Conservation (phyloP, 148 eudicot genomes). For the Chenopodium formosanum region DNA sequence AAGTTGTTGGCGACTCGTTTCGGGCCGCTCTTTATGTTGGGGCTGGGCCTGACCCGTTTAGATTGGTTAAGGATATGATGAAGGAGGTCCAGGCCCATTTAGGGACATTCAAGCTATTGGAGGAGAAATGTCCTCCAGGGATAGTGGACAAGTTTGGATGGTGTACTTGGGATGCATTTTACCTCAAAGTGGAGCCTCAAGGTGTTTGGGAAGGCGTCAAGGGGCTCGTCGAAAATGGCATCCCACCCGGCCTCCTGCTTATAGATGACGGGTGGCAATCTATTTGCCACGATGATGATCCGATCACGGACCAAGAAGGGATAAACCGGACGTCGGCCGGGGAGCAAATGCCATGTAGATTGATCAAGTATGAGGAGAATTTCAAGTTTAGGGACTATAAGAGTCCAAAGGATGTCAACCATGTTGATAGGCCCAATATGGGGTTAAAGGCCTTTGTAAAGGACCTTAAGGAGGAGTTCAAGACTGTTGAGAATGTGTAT, state of each 20-base stretch:
- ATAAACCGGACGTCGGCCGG: constrained; percentile 84
- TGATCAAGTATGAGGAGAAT: constrained; percentile 68
- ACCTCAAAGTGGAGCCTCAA: constrained; percentile 69
- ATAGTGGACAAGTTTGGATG: constrained; percentile 91
- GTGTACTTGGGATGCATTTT: constrained; percentile 99
- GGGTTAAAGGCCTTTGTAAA: constrained; percentile 80
- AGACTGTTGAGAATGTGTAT: constrained; percentile 74
- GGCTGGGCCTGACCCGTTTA: constrained; percentile 64
- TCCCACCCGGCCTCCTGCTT: constrained; percentile 81
- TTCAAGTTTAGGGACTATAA: constrained; percentile 76
- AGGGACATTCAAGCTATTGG: constrained; percentile 67
- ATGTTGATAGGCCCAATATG: constrained; percentile 32
- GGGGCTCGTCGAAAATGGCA: constrained; percentile 65
- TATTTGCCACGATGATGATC: constrained; percentile 83
- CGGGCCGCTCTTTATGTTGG: constrained; percentile 51
- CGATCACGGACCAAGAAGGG: constrained; percentile 56
- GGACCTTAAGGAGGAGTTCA: constrained; percentile 69
- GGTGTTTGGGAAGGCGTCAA: constrained; percentile 78
- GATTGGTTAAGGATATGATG: constrained; percentile 61
- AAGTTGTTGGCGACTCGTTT: constrained; percentile 40
- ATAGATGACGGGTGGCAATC: constrained; percentile 97
- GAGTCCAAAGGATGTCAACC: constrained; percentile 33
- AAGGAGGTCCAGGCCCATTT: constrained; percentile 54
- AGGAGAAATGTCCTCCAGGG: constrained; percentile 69
- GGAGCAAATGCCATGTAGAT: constrained; percentile 94